phyloP scores from a whole-genome alignment of 2,329 filamentous ascomycete species.

The Paracorniculantispora psalliotae region DNA sequence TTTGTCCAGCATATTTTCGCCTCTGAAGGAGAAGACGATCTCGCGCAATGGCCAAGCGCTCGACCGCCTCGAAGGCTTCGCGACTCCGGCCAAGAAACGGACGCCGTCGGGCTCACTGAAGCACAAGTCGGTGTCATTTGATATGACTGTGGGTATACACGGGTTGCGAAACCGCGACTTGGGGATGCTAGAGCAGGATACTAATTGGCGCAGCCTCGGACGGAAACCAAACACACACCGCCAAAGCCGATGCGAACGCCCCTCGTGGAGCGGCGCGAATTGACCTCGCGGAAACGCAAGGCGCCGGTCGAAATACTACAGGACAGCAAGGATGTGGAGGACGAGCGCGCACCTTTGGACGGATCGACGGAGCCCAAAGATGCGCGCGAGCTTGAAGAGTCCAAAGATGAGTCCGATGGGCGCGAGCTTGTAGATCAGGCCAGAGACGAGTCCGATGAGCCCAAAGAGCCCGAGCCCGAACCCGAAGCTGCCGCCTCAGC shows the following conservation, averaged over 20 bases:
- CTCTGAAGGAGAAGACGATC: constrained; percentile 1
- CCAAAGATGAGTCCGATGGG: too few species aligned
- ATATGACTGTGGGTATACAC: constrained; percentile 12
- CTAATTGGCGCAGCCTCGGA: not conserved
- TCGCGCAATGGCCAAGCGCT: constrained; percentile 4
- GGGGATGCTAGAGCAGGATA: not conserved
- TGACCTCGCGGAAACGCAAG: not conserved
- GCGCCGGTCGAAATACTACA: not conserved
- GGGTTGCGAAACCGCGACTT: too few species aligned
- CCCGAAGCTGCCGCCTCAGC: too few species aligned
- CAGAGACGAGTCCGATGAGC: too few species aligned
- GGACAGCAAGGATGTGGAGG: too few species aligned
- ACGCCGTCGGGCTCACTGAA: not conserved
- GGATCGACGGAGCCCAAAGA: too few species aligned
- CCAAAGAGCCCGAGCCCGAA: not conserved
- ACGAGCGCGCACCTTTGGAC: not conserved
- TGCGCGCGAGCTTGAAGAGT: too few species aligned
- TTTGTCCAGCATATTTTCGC: constrained; percentile 9
- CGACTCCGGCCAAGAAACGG: constrained; percentile 2
- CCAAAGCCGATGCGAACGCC: not conserved
- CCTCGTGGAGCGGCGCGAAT: not conserved
- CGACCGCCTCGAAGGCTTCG: not conserved
- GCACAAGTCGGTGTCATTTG: constrained; percentile 11
- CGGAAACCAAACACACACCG: constrained; percentile 4
- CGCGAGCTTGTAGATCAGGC: too few species aligned